A percentile compares a stretch with the other conserved stretches of the same genome.
Evolutionary conservation across 352 stramenopile species (phyloP).

Genomic region (Phytophthora fragariae): DNA sequence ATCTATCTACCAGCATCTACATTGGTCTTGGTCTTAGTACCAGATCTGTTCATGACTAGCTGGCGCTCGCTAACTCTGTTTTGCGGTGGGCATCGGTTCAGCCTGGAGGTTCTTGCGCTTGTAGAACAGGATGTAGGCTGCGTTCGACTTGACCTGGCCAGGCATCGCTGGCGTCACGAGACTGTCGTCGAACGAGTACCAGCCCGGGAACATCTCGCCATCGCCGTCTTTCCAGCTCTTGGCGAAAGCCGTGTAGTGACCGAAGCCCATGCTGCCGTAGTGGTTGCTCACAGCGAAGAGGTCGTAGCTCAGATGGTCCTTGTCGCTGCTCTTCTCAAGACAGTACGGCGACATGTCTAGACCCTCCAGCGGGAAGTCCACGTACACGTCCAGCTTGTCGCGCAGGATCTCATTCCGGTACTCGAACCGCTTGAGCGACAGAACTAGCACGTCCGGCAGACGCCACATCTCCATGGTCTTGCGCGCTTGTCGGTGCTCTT

Average conservation of each 20-base stretch:
- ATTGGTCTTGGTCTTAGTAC: neutral
- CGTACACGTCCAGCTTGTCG: constrained; percentile 85
- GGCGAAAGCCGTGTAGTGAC: constrained; percentile 91
- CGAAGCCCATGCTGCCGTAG: constrained; percentile 90
- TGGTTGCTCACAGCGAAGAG: constrained; percentile 92
- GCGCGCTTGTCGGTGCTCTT: constrained; percentile 77
- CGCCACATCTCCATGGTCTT: constrained; percentile 89
- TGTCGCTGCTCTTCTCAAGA: constrained; percentile 56
- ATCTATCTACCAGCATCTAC: constrained; percentile 25
- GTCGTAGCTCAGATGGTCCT: constrained; percentile 75
- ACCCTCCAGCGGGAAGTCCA: constrained; percentile 88
- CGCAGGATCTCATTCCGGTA: constrained; percentile 85
- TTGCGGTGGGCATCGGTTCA: constrained; percentile 7
- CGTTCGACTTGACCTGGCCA: constrained; percentile 77
- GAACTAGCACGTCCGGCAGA: constrained; percentile 81
- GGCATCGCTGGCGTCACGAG: constrained; percentile 64
- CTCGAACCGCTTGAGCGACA: constrained; percentile 91
- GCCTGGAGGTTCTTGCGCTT: constrained; percentile 64
- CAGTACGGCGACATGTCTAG: constrained; percentile 88
- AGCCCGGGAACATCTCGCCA: constrained; percentile 65
- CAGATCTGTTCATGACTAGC: neutral
- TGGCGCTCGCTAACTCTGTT: constrained; percentile 16
- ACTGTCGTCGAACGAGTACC: constrained; percentile 90
- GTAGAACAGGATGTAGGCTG: constrained; percentile 92
- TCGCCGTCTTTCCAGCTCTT: constrained; percentile 71